Evolutionary conservation across 1,284 basidiomycete species (phyloP).

Genomic region (Trichosporon sp.): DNA sequence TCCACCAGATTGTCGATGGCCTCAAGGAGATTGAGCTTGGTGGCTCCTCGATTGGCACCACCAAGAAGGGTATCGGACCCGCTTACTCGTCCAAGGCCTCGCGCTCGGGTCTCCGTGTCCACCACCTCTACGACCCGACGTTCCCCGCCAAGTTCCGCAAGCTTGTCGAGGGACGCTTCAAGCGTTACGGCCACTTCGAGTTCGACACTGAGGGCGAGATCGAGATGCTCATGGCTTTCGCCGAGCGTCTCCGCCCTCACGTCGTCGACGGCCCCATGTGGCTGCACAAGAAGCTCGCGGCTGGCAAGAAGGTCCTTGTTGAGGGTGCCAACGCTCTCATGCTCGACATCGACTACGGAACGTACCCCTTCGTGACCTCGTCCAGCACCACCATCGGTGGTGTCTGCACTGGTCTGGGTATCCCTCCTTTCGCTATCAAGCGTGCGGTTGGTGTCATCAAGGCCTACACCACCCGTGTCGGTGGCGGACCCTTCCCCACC

Average conservation of each 20-base stretch:
- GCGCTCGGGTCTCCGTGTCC: slow-evolving; percentile 87
- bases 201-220: slow-evolving; percentile 99
- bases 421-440: slow-evolving; percentile 82
- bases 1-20: slow-evolving; percentile 98
- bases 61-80: slow-evolving; percentile 96
- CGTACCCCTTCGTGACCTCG: slow-evolving; percentile 94
- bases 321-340: slow-evolving; percentile 98
- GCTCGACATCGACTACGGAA: slow-evolving; percentile 97
- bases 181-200: slow-evolving; percentile 96
- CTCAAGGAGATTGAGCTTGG: slow-evolving; percentile 97
- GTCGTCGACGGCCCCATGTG: slow-evolving; percentile 54
- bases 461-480: slow-evolving; percentile 95
- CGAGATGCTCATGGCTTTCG: slow-evolving; percentile 80
- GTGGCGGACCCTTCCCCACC: slow-evolving; percentile 94
- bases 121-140: slow-evolving; percentile 87
- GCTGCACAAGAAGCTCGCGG: slow-evolving; percentile 53
- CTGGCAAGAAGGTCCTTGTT: slow-evolving; percentile 77
- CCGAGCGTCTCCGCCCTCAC: slow-evolving; percentile 77
- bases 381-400: slow-evolving; percentile 87
- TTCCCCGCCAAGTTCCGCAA: slow-evolving; percentile 92
- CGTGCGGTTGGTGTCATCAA: slow-evolving; percentile 88
- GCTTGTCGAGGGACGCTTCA: slow-evolving; percentile 93
- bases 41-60: slow-evolving; percentile 90
- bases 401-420: slow-evolving; percentile 91
- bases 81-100: slow-evolving; percentile 97